Base-by-base conservation (phyloP, 306 rosid species). In the Elaeagnus macrophylla region DNA sequence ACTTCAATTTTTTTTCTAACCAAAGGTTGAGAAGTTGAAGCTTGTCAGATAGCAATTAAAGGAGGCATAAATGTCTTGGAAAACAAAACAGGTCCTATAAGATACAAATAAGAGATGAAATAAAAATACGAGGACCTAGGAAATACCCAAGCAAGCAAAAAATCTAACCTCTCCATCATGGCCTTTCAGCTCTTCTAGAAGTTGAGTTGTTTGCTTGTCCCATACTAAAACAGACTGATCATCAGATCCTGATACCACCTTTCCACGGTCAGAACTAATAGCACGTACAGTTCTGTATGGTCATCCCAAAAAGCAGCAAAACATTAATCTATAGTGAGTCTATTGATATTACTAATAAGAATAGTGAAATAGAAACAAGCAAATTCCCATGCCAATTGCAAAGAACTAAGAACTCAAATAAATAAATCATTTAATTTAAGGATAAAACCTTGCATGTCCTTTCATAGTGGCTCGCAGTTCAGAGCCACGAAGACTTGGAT, bases 131-230 rank as follows among this genome's bases (percentile, higher is more conserved):
- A 25, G 32, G 32, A 25, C 4, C 32, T 25, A 25, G 32, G 32
- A 25, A 25, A 25, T 25, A 25, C 32, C 32, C 2, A 25, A 25
- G 4, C 32, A 25, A 25, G 32, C 32, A 25, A 25, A 25, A 64
- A 69, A 51, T 58, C 54, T 64, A 51, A 91, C 99, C 87, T 80
- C 87, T 51, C 89, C 89, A 56, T 87, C 99, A 67, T 91, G 99
- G 72, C 99, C 95, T 67, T 87, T 91, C 69, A 91, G 86, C 85
- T 87, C 99, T 73, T 91, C 99, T 55, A 91, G 79, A 78, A 84
- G 99, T 81, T 91, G 95, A 68, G 93, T 80, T 43, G 96, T 87
- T 79, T 84, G 96, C 71, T 91, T 91, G 67, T 87, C 96, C 99
- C 99, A 91, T 67, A 82, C 99, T 67, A 91, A 60, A 72, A 91